Percentiles rank a stretch among this genome's conserved stretches.
These are phyloP conservation scores for Themeda triandra DNA, from an alignment of 176 grass and related monocot genomes.

Conservation along the genomic window DNA sequence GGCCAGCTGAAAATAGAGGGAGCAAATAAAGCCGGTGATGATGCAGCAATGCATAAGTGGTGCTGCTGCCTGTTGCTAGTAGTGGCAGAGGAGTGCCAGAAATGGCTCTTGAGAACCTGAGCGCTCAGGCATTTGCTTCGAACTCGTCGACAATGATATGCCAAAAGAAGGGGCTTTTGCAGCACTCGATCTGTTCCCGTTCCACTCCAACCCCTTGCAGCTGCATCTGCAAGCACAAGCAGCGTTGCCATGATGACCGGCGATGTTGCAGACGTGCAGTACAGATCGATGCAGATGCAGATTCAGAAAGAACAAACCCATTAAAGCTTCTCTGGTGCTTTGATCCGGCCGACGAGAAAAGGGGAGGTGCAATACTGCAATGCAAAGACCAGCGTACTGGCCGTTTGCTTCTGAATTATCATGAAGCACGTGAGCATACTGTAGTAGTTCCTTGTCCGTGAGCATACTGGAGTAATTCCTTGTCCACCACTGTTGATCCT, in stretches of 20 bases:
- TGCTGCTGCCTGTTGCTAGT: neutral
- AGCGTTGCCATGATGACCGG: slow-evolving; percentile 31
- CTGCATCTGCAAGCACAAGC: slow-evolving; percentile 10
- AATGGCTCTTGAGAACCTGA: slow-evolving; percentile 30
- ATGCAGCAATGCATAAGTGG: neutral
- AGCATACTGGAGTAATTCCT: neutral
- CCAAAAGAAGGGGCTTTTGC: slow-evolving; percentile 57
- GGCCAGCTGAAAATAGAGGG: neutral
- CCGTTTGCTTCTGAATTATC: slow-evolving; percentile 26
- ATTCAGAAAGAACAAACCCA: slow-evolving; percentile 29
- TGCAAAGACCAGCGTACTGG: neutral
- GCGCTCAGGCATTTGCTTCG: slow-evolving; percentile 30
- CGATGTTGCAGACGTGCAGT: slow-evolving; percentile 11
- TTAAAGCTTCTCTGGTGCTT: slow-evolving; percentile 39
- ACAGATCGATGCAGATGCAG: neutral
- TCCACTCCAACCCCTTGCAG: slow-evolving; percentile 20
- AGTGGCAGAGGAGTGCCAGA: slow-evolving; percentile 22
- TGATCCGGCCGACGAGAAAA: slow-evolving; percentile 26
- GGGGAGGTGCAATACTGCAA: neutral
- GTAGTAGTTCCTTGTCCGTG: slow-evolving; percentile 19
- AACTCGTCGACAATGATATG: slow-evolving; percentile 35
- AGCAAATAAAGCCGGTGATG: neutral
- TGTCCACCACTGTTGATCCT: neutral
- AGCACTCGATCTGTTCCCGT: slow-evolving; percentile 21
- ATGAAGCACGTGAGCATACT: neutral